Evolutionary conservation across 805 yeast species (phyloP).

Genomic region (Nematodospora valgi): DNA sequence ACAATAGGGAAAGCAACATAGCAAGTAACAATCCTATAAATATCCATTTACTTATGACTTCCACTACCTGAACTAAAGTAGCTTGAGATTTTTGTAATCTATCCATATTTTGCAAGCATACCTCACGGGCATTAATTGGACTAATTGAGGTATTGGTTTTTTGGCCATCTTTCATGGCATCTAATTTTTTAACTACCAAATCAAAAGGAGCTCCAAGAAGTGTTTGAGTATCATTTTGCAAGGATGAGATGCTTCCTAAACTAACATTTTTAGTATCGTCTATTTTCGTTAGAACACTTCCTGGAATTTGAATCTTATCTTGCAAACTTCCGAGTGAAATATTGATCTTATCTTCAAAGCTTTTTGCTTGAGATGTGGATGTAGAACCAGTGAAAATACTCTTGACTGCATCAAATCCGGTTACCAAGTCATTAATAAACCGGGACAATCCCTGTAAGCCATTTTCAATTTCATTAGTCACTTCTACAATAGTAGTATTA

Average conservation of each 20-base stretch:
- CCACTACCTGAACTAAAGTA: conserved; percentile 26
- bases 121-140: conserved; percentile 2
- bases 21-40: conserved; percentile 22
- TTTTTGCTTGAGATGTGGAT: conserved; percentile 1
- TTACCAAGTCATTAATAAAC: conserved; percentile 49
- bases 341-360: conserved; percentile 47
- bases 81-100: conserved; percentile 27
- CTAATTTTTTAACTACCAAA: conserved; percentile 38
- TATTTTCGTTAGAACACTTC: conserved; percentile 56
- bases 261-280: conserved; percentile 42
- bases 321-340: conserved; percentile 54
- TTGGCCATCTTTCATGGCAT: conserved; percentile 15
- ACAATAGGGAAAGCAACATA: conserved; percentile 41
- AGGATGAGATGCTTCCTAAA: conserved; percentile 64
- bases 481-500: conserved; percentile 52
- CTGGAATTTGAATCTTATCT: conserved; percentile 57
- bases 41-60: conserved; percentile 34
- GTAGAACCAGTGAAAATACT: conserved; percentile 8
- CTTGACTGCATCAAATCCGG: conserved; percentile 22
- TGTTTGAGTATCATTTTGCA: conserved; percentile 54
- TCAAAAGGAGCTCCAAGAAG: conserved; percentile 62
- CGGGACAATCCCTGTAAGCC: conserved; percentile 62
- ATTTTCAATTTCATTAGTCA: conserved; percentile 61
- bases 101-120: conserved; percentile 20
- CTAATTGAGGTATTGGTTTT: conserved; percentile 8